Evolutionary conservation across 768 basidiomycete genomes (phyloP), one percentile per base, ranked within the genome.

Genomic region (Tylopilus plumbeoviolaceoides): DNA sequence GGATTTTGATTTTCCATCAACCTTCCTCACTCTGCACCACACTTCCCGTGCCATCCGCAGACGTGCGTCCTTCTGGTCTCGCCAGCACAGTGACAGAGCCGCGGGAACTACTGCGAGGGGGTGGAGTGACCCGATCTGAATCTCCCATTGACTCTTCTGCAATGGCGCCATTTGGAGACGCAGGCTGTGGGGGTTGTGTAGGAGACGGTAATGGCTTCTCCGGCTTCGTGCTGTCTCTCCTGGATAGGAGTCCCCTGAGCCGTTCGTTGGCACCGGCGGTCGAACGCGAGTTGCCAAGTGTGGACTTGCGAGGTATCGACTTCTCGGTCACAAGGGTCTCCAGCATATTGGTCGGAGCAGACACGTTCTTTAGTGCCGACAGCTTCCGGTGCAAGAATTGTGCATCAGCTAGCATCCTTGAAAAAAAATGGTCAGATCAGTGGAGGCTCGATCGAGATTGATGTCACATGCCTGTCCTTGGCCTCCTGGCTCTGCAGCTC

Each of bases 261-360:
- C 74, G 72, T 42, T 71, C 70, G 51, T 71, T 73, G 40, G 73
- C 55, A 25, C 64, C 63, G 23, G 48, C 50, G 6, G 47, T 54
- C 9, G 63, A 35, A 18, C 66, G 64, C 36, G 59, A 47, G 44
- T 53, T 70, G 51, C 61, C 61, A 50, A 62, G 59, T 6, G 58
- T 49, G 27, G 70, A 61, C 42, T 59, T 70, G 49, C 73, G 72
- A 44, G 78, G 77, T 46, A 86, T 64, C n/a, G 74, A 59, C 67
- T 94, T 92, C 72, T 95, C 93, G 43, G 82, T 75, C 51, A 95
- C 84, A 48, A 97, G 83, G 10, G 84, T 90, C 70, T 91, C 89
- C 20, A 97, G 79, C 83, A 92, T 90, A 17, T 76, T 79, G 12
- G 85, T 85, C 1, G 87, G 84, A 0, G 82, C 78, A 18, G 78